Conservation (phyloP, 768 basidiomycete species). For the Collybia mongolica region DNA sequence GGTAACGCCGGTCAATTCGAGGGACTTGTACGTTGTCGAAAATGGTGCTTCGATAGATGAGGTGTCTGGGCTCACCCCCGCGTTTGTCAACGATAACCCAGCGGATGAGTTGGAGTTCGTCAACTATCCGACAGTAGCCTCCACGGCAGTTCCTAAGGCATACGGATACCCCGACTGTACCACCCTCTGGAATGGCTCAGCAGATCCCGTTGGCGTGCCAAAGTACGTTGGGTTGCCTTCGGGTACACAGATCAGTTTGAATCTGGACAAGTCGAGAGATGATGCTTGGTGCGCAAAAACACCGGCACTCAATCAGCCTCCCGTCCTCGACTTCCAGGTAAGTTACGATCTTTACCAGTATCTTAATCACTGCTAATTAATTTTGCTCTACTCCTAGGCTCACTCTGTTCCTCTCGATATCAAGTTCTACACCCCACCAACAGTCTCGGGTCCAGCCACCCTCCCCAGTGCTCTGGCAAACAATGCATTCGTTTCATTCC, state of each 20-base stretch:
- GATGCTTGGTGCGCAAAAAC: slow-evolving; percentile 33
- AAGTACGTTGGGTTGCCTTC: slow-evolving; percentile 27
- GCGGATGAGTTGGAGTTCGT: slow-evolving; percentile 38
- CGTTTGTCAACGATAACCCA: slow-evolving; percentile 45
- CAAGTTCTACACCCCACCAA: slow-evolving; percentile 32
- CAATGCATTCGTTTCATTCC: slow-evolving; percentile 45
- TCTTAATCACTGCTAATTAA: not conserved
- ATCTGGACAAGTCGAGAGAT: slow-evolving; percentile 26
- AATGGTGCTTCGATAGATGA: slow-evolving; percentile 44
- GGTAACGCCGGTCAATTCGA: slow-evolving; percentile 1
- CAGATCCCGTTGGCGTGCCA: slow-evolving; percentile 39
- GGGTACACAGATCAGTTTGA: slow-evolving; percentile 39
- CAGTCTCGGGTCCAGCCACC: slow-evolving; percentile 6
- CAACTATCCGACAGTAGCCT: slow-evolving; percentile 4
- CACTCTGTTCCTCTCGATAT: slow-evolving; percentile 48
- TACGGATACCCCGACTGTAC: slow-evolving; percentile 46
- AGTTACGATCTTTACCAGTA: not conserved
- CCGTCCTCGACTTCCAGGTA: slow-evolving; percentile 39
- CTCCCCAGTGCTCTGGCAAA: slow-evolving; percentile 27
- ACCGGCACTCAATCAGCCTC: slow-evolving; percentile 32
- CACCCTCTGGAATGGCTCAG: slow-evolving; percentile 39
- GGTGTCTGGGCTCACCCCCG: slow-evolving; percentile 32
- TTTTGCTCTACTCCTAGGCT: slow-evolving; percentile 24
- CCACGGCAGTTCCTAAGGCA: slow-evolving; percentile 11
- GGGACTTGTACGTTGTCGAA: slow-evolving; percentile 34